Evolutionary conservation across 495 filamentous ascomycete genomes (phyloP).

Genomic region (Terfezia claveryi): DNA sequence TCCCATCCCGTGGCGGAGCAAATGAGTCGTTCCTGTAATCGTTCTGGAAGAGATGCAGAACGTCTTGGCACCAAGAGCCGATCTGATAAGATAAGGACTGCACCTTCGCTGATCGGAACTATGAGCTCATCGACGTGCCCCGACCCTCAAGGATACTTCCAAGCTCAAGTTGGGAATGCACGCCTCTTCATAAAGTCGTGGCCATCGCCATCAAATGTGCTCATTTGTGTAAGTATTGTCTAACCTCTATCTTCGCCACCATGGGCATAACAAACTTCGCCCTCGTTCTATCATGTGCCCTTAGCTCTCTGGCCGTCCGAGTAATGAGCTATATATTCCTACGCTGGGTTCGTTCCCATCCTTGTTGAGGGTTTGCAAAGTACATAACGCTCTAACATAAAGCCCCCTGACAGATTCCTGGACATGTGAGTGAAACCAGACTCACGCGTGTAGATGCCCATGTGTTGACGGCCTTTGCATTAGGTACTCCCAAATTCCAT

Average conservation of each 20-base stretch:
- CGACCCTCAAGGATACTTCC: no score
- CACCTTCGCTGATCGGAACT: no score
- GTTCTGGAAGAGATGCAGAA: no score
- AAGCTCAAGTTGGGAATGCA: no score
- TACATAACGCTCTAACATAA: background rate
- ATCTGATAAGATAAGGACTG: no score
- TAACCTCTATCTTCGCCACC: background rate
- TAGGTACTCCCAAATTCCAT: conserved; percentile 42
- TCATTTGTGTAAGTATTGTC: no score
- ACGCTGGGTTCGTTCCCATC: conserved; percentile 46
- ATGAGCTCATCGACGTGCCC: no score
- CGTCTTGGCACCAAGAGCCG: no score
- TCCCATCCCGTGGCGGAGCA: no score
- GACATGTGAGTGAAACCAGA: conserved; percentile 22
- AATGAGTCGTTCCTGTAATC: no score
- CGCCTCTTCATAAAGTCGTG: no score
- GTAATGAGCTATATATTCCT: conserved; percentile 49
- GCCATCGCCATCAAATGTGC: no score
- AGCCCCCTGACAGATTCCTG: conserved; percentile 35
- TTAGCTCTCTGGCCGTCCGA: conserved; percentile 42
- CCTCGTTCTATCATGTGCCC: conserved; percentile 7
- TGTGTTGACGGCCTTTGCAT: conserved; percentile 1
- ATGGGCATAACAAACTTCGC: background rate
- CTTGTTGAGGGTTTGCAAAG: background rate
- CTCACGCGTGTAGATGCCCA: background rate